A percentile compares a stretch with the other conserved stretches of the same genome.
Evolutionary conservation across 2,329 filamentous ascomycete species (phyloP).

Genomic region (Colletotrichum sp.): DNA sequence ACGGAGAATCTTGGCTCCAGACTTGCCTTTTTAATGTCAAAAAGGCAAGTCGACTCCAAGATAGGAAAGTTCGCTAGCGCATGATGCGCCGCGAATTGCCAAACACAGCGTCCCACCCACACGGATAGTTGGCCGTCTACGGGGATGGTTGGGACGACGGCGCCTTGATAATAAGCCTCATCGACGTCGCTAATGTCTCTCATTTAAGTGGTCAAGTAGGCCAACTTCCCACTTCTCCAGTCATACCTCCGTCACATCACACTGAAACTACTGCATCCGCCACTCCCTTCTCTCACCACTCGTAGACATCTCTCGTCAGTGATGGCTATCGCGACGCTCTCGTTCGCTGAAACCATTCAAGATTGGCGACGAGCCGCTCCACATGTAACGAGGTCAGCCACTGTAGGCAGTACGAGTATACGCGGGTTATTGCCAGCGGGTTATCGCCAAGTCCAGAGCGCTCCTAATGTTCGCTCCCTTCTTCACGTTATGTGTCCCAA

Average conservation of each 20-base stretch:
- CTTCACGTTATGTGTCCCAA: not conserved
- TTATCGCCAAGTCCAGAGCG: accelerated
- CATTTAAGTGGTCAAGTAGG: not conserved
- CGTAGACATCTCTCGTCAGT: not conserved
- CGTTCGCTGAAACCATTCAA: not conserved
- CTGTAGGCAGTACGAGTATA: not conserved
- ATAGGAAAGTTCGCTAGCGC: not conserved
- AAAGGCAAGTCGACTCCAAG: not conserved
- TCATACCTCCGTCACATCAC: not conserved
- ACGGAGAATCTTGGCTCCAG: not conserved
- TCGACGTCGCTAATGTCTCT: not conserved
- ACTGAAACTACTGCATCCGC: not conserved
- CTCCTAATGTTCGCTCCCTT: not conserved
- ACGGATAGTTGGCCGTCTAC: not conserved
- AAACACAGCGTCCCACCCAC: not conserved
- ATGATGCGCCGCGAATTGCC: not conserved
- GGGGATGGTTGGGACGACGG: not conserved
- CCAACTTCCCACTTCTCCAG: not conserved
- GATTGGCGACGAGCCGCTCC: not conserved
- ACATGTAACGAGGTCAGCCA: not conserved
- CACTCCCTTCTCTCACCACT: not conserved
- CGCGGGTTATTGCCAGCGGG: not conserved
- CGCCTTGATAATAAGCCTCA: not conserved
- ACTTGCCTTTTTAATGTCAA: not conserved
- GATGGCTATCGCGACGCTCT: not conserved